A percentile compares a stretch with the other conserved stretches of the same genome.
These are phyloP conservation scores for Clonostachys rosea DNA, from an alignment of 2,329 filamentous ascomycete species.

Conservation along the genomic window DNA sequence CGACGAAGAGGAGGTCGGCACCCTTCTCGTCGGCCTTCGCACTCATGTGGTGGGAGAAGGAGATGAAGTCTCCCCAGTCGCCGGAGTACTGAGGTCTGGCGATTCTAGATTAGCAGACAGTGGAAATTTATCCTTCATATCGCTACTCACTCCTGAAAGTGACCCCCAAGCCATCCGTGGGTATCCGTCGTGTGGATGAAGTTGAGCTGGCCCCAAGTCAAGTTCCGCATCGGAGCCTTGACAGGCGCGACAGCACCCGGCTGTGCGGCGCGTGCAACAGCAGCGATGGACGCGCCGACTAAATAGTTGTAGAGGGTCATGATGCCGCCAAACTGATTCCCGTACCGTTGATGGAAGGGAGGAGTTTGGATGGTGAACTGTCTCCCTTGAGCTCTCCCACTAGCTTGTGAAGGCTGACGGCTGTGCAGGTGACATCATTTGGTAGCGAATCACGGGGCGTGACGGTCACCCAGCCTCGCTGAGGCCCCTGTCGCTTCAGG, in stretches of 20 bases:
- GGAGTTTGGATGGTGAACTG: no score
- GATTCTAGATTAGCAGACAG: neutral
- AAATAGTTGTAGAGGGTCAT: no score
- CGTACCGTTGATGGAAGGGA: no score
- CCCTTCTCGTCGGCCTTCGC: slow-evolving; percentile 73
- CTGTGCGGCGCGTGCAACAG: slow-evolving; percentile 52
- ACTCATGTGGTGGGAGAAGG: slow-evolving; percentile 80
- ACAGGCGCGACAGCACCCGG: slow-evolving; percentile 76
- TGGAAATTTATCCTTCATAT: neutral
- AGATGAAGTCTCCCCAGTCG: slow-evolving; percentile 98
- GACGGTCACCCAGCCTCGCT: no score
- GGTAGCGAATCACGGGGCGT: no score
- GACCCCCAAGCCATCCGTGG: slow-evolving; percentile 92
- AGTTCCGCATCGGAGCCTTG: slow-evolving; percentile 73
- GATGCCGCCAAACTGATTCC: no score
- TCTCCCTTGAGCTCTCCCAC: no score
- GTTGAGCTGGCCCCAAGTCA: slow-evolving; percentile 93
- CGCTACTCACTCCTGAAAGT: slow-evolving; percentile 73
- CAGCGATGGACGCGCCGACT: slow-evolving; percentile 9
- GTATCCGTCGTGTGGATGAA: slow-evolving; percentile 96
- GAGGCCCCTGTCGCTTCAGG: no score
- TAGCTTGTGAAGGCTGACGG: no score
- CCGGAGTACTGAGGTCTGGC: slow-evolving; percentile 80
- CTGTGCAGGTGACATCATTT: no score
- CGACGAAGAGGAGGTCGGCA: slow-evolving; percentile 84